Conservation (phyloP, 1,284 basidiomycete species). For the Naganishia sp. region DNA sequence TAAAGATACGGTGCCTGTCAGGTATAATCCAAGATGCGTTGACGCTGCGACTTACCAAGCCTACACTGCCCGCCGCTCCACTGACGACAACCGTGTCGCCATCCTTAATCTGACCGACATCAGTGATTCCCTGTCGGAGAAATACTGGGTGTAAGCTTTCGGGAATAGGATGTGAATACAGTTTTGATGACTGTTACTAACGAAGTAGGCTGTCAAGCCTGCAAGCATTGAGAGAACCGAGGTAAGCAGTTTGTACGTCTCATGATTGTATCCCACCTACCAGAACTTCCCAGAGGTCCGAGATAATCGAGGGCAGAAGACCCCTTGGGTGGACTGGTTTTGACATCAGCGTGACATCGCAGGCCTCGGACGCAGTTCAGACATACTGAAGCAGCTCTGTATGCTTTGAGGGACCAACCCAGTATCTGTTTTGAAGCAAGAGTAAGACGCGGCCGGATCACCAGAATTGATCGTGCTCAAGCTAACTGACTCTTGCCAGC, state of each 20-base stretch:
- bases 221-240: slow-evolving; percentile 9
- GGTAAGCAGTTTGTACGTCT: background rate
- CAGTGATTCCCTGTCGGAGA: slow-evolving; percentile 67
- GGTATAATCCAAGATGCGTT: background rate
- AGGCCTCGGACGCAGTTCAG: background rate
- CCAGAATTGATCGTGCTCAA: background rate
- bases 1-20: slow-evolving; percentile 54
- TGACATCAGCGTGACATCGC: no score
- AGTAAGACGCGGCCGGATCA: background rate
- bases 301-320: slow-evolving; percentile 69
- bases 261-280: slow-evolving; percentile 47
- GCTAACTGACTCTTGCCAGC: slow-evolving; percentile 69
- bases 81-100: slow-evolving; percentile 83
- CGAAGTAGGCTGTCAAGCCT: slow-evolving; percentile 83
- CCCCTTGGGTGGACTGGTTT: slow-evolving; percentile 57
- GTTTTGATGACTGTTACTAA: slow-evolving; percentile 48
- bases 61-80: slow-evolving; percentile 83
- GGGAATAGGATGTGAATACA: background rate
- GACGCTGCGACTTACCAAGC: slow-evolving; percentile 50
- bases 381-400: slow-evolving; percentile 24
- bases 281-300: slow-evolving; percentile 70
- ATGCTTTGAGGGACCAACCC: slow-evolving; percentile 30
- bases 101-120: slow-evolving; percentile 72
- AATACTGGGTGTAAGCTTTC: background rate
- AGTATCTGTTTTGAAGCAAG: slow-evolving; percentile 10